Percentiles rank a stretch among this genome's conserved stretches.
These are phyloP conservation scores for Davidsoniella eucalypti DNA, from an alignment of 2,329 filamentous ascomycete genomes.

Conservation along the genomic window DNA sequence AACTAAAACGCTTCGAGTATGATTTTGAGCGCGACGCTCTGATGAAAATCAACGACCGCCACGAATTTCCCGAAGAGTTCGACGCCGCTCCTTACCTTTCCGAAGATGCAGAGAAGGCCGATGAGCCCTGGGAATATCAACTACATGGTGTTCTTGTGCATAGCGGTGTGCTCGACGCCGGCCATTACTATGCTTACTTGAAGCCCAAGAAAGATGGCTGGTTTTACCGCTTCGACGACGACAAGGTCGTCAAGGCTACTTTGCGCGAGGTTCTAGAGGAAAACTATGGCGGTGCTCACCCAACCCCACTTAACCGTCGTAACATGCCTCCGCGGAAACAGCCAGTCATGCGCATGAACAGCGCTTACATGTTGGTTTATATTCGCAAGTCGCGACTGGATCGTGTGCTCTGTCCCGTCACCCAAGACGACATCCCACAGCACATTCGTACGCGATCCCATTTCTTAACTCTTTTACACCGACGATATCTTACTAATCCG, in stretches of 20 bases:
- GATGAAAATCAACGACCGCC: constrained; percentile 96
- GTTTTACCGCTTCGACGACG: constrained; percentile 96
- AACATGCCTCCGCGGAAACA: constrained; percentile 36
- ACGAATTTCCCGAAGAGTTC: constrained; percentile 73
- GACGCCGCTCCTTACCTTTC: constrained; percentile 79
- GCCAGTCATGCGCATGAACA: constrained; percentile 51
- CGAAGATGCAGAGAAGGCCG: constrained; percentile 64
- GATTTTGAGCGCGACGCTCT: constrained; percentile 91
- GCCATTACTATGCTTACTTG: constrained; percentile 95
- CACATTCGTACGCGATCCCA: constrained; percentile 7
- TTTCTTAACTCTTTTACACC: not conserved
- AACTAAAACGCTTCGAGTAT: constrained; percentile 96
- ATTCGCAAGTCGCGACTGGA: constrained; percentile 78
- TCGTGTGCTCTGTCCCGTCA: constrained; percentile 59
- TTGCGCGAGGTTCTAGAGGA: constrained; percentile 85
- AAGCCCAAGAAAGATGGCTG: constrained; percentile 84
- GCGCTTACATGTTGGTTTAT: constrained; percentile 98
- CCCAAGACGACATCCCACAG: constrained; percentile 58
- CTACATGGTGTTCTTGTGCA: constrained; percentile 92
- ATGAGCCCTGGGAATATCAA: constrained; percentile 76
- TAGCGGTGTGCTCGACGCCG: constrained; percentile 89
- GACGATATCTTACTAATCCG: constrained; percentile 1
- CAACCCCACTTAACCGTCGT: constrained; percentile 28
- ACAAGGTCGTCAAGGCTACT: constrained; percentile 88
- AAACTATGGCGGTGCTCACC: constrained; percentile 86